Evolutionary conservation across 2,329 filamentous ascomycete genomes (phyloP).

Genomic region (Hyphodiscus sp.): DNA sequence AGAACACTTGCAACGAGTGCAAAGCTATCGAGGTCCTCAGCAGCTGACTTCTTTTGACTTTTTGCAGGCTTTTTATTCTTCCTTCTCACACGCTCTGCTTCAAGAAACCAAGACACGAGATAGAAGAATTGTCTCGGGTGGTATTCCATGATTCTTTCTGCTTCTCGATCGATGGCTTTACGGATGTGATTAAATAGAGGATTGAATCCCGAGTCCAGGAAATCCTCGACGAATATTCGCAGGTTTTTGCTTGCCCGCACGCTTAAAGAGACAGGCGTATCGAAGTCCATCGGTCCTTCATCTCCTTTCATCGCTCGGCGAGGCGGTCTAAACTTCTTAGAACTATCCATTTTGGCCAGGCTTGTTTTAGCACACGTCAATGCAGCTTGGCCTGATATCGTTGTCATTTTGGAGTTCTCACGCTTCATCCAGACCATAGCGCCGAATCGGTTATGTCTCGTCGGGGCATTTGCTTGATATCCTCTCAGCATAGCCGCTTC

Average conservation of each 20-base stretch:
- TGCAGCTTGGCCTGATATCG: constrained; percentile 82
- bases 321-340: constrained; percentile 85
- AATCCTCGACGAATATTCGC: constrained; percentile 80
- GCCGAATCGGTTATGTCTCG: constrained; percentile 87
- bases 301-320: constrained; percentile 55
- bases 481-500: constrained; percentile 78
- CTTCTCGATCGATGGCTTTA: constrained; percentile 85
- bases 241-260: constrained; percentile 69
- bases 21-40: constrained; percentile 65
- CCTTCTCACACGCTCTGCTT: constrained; percentile 72
- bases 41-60: constrained; percentile 36
- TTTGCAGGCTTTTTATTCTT: constrained; percentile 49
- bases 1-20: constrained; percentile 82
- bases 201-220: constrained; percentile 93
- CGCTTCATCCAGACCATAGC: constrained; percentile 97
- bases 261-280: constrained; percentile 64
- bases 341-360: constrained; percentile 82
- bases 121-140: constrained; percentile 89
- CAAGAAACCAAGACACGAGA: constrained; percentile 84
- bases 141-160: constrained; percentile 68
- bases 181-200: constrained; percentile 79
- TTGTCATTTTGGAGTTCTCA: constrained; percentile 75
- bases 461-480: constrained; percentile 71
- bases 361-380: constrained; percentile 66
- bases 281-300: constrained; percentile 67